Evolutionary conservation across 129 eudicot genomes (phyloP).

Genomic region (Artemisia argyi): DNA sequence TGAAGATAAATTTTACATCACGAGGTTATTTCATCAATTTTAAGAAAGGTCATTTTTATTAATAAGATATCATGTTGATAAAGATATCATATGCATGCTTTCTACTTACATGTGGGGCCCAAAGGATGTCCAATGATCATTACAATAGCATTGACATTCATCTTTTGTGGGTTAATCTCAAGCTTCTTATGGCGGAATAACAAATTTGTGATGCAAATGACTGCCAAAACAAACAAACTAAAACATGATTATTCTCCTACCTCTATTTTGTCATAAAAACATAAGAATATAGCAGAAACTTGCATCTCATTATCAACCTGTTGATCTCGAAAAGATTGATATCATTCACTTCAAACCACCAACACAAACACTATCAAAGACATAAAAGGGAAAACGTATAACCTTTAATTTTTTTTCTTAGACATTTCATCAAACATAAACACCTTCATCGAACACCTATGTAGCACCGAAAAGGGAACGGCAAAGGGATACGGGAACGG

Average conservation of each 20-base stretch:
- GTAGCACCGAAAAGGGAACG: too few species aligned
- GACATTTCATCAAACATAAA: too few species aligned
- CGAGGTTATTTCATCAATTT: too few species aligned
- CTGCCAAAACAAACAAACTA: constrained; percentile 28
- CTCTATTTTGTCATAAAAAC: neutral
- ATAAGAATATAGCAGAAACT: neutral
- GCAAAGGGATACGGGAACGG: too few species aligned
- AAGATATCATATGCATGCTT: too few species aligned
- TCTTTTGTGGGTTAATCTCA: constrained; percentile 74
- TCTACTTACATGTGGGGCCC: constrained; percentile 76
- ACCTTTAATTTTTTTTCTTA: too few species aligned
- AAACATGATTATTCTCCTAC: neutral
- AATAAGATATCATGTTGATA: too few species aligned
- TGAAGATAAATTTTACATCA: too few species aligned
- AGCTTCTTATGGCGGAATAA: constrained; percentile 85
- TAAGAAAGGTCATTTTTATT: too few species aligned
- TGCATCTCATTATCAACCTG: constrained; percentile 42
- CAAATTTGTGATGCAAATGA: constrained; percentile 86
- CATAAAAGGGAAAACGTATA: too few species aligned
- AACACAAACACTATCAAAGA: too few species aligned
- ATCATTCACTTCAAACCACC: constrained; percentile 48
- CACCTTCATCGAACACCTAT: too few species aligned
- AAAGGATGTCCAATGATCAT: constrained; percentile 96
- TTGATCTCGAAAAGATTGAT: constrained; percentile 90
- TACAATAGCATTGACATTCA: constrained; percentile 93